Conservation (phyloP, 2,329 filamentous ascomycete genomes). For the Pseudopithomyces maydicus region DNA sequence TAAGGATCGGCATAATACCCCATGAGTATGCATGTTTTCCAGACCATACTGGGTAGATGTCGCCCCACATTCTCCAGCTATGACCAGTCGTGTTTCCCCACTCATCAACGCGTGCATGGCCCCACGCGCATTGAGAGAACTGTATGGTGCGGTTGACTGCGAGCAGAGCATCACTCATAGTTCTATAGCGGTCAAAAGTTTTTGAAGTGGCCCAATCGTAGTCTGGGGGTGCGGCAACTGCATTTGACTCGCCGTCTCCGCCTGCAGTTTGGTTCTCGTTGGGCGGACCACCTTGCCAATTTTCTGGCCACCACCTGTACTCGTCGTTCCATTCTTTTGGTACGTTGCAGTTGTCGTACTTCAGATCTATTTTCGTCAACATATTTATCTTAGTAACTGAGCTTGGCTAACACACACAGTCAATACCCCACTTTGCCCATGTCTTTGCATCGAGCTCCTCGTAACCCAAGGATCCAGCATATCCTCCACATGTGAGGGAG, state of each 20-base stretch:
- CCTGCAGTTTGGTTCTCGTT: no score
- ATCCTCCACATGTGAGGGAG: slow-evolving; percentile 57
- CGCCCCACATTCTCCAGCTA: slow-evolving; percentile 37
- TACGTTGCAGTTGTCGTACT: slow-evolving; percentile 37
- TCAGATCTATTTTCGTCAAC: slow-evolving; percentile 43
- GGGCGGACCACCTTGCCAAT: no score
- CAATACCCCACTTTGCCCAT: slow-evolving; percentile 49
- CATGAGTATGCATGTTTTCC: slow-evolving; percentile 22
- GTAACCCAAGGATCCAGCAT: slow-evolving; percentile 60
- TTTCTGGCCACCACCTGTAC: slow-evolving; percentile 46
- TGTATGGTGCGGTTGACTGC: slow-evolving; percentile 43
- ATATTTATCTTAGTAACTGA: slow-evolving; percentile 23
- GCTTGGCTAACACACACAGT: slow-evolving; percentile 19
- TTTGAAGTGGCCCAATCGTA: slow-evolving; percentile 58
- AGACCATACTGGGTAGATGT: slow-evolving; percentile 27
- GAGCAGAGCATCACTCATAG: slow-evolving; percentile 49
- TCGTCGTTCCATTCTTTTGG: background rate
- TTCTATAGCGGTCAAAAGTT: slow-evolving; percentile 57
- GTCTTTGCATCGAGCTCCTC: slow-evolving; percentile 62
- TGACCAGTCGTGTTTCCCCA: slow-evolving; percentile 41
- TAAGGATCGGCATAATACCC: slow-evolving; percentile 6
- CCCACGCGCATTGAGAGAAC: slow-evolving; percentile 44
- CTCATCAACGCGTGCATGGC: slow-evolving; percentile 31
- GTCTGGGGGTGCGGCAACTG: slow-evolving; percentile 48
- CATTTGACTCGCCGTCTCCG: background rate